Percentiles rank a stretch among this genome's conserved stretches.
Conservation (phyloP, 2,329 filamentous ascomycete genomes). For the Penicillium expansum region DNA sequence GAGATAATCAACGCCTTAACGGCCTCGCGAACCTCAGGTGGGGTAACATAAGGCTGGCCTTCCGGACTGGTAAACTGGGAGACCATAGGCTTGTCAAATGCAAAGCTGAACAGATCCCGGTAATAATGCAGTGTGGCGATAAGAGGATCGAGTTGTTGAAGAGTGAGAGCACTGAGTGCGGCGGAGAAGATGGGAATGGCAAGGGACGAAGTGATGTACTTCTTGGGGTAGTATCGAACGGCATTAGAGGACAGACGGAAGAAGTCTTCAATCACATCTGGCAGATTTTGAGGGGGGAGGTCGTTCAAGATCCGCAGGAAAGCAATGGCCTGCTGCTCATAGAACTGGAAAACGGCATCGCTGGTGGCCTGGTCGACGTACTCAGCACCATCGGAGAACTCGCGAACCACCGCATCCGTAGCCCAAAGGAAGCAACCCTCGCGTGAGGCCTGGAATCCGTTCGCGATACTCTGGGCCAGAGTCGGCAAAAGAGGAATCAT, state of each 20-base stretch:
- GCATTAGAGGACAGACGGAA: constrained; percentile 91
- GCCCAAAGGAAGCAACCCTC: constrained; percentile 99
- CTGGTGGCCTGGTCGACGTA: constrained; percentile 78
- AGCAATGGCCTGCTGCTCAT: constrained; percentile 85
- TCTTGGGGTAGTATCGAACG: constrained; percentile 85
- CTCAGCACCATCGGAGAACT: constrained; percentile 89
- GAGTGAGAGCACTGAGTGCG: constrained; percentile 76
- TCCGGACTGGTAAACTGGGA: constrained; percentile 60
- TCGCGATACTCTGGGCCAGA: constrained; percentile 83
- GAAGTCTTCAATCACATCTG: constrained; percentile 88
- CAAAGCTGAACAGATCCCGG: constrained; percentile 86
- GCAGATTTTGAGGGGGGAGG: constrained; percentile 71
- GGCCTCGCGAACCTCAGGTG: constrained; percentile 66
- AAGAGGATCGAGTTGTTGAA: constrained; percentile 89
- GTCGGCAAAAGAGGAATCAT: constrained; percentile 80
- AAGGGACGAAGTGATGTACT: constrained; percentile 74
- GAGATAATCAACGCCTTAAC: constrained; percentile 69
- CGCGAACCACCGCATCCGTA: constrained; percentile 87
- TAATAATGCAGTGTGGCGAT: constrained; percentile 91
- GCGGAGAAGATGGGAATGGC: constrained; percentile 83
- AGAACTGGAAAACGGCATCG: constrained; percentile 88
- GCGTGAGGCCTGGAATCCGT: constrained; percentile 77
- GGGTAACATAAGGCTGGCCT: constrained; percentile 58
- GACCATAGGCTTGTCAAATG: constrained; percentile 64
- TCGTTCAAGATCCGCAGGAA: constrained; percentile 89